Evolutionary conservation across 176 grass and related monocot genomes (phyloP), one percentile per base, ranked within the genome.

Genomic region (Areca catechu): DNA sequence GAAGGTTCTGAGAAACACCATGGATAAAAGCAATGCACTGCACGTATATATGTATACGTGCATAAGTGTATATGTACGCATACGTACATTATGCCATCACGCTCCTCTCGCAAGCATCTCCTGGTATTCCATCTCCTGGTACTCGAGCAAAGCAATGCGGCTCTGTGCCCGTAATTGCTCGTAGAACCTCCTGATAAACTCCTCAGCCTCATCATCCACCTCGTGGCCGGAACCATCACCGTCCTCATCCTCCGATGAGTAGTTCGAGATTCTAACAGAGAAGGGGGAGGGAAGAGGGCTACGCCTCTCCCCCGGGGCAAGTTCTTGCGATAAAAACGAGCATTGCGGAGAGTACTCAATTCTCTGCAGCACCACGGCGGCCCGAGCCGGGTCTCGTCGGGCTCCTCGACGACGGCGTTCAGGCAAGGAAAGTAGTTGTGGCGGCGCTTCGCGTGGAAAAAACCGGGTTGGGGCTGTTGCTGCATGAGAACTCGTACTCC

Each of bases 401-500:
- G 34, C 1, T 79, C 65, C n/a, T 74, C 74, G 22, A 49, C 62
- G 30, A 68, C 71, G 0, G 75, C 37, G 60, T 82, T 59, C n/a
- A 90, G 68, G 74, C 91, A 90, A 12, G 86, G 77, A 57, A 96
- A 87, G 76, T 86, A 85, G 58, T 61, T 74, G 82, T 57, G 85
- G 54, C 82, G 90, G 70, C 71, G 86, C 63, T 66, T 75, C 74
- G 7, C 59, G 70, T 17, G 82, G 61, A 63, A 82, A 78, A 72
- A 70, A 54, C 20, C 1, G 76, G 58, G 47, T 65, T 74, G 47
- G 82, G 71, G 74, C 71, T 82, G 83, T 90, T 86, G 83, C 71
- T 71, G 82, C 82, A 96, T 3, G 92, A 96, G 77, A 96, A 96
- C 71, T 96, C 86, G 57, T 96, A 90, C 37, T 87, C 91, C 28